phyloP scores from a whole-genome alignment of 2,329 filamentous ascomycete species.

The Chaetothyriales sp. region DNA sequence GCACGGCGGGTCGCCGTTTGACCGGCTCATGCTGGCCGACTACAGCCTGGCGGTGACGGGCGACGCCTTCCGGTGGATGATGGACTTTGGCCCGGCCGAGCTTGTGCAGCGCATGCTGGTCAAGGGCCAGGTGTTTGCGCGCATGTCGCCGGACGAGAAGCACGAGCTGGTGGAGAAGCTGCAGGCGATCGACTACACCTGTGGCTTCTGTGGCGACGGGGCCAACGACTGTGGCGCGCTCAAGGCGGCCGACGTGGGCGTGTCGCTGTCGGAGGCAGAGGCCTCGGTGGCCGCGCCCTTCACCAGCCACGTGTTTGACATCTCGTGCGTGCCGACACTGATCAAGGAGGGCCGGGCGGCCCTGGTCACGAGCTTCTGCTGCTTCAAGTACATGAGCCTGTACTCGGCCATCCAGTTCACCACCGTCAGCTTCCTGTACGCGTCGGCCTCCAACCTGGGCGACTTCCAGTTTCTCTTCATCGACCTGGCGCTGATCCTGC shows the following conservation, averaged over 20 bases:
- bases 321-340: slow-evolving; percentile 83
- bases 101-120: slow-evolving; percentile 72
- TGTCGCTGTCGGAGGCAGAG: slow-evolving; percentile 92
- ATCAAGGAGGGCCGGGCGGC: slow-evolving; percentile 90
- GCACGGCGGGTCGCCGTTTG: slow-evolving; percentile 75
- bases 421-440: slow-evolving; percentile 90
- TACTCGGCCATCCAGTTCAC: slow-evolving; percentile 99
- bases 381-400: slow-evolving; percentile 98
- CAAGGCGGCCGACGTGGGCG: slow-evolving; percentile 93
- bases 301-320: slow-evolving; percentile 89
- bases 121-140: slow-evolving; percentile 80
- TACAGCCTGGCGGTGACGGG: slow-evolving; percentile 83
- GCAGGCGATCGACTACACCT: slow-evolving; percentile 89
- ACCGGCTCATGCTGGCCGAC: slow-evolving; percentile 55
- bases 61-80: slow-evolving; percentile 90
- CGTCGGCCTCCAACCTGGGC: slow-evolving; percentile 81
- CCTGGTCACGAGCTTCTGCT: slow-evolving; percentile 95
- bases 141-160: slow-evolving; percentile 98
- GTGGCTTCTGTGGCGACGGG: slow-evolving; percentile 91
- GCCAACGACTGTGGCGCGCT: slow-evolving; percentile 95
- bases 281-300: slow-evolving; percentile 97
- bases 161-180: slow-evolving; percentile 95
- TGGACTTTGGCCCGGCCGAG: slow-evolving; percentile 76
- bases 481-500: slow-evolving; percentile 79
- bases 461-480: slow-evolving; percentile 99